These are phyloP conservation scores for Fusarium abutilonis DNA, from an alignment of 2,329 filamentous ascomycete species.

Conservation along the genomic window DNA sequence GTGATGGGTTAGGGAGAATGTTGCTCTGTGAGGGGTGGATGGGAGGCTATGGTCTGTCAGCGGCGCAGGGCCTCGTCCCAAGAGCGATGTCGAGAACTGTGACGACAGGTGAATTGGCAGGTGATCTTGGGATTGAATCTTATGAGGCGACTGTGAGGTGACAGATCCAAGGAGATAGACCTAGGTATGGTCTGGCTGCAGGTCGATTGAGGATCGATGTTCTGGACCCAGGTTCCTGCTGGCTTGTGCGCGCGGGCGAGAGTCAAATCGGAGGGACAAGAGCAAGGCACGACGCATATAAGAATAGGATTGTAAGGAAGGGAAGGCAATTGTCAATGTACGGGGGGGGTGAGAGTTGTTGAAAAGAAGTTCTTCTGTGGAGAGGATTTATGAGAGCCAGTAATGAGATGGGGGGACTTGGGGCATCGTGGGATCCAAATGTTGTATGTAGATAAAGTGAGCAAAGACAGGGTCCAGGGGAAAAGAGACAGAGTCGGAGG, in stretches of 20 bases:
- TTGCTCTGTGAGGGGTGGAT: constrained; percentile 26
- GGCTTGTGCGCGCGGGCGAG: constrained; percentile 31
- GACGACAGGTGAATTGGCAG: constrained; percentile 34
- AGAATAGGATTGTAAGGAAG: constrained; percentile 22
- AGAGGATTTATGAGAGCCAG: constrained; percentile 27
- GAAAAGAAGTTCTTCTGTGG: constrained; percentile 19
- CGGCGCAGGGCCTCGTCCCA: constrained; percentile 34
- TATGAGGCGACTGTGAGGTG: constrained; percentile 43
- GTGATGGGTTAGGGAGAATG: constrained; percentile 27
- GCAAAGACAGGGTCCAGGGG: constrained; percentile 38
- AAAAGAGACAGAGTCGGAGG: constrained; percentile 25
- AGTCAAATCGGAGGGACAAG: constrained; percentile 25
- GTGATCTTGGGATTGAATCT: constrained; percentile 38
- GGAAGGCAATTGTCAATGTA: constrained; percentile 14
- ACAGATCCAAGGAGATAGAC: constrained; percentile 31
- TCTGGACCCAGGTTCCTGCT: constrained; percentile 40
- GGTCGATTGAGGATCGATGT: constrained; percentile 36
- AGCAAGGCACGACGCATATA: constrained; percentile 22
- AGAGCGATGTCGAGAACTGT: constrained; percentile 30
- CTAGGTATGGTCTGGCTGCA: constrained; percentile 34
- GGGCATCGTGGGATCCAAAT: constrained; percentile 35
- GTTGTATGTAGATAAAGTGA: constrained; percentile 28
- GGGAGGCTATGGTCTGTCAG: constrained; percentile 28
- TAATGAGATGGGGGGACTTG: constrained; percentile 31
- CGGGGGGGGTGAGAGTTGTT: constrained; percentile 22